Evolutionary conservation across 2,329 filamentous ascomycete genomes (phyloP), one percentile per base, ranked within the genome.

Genomic region (Paecilomyces niveus): DNA sequence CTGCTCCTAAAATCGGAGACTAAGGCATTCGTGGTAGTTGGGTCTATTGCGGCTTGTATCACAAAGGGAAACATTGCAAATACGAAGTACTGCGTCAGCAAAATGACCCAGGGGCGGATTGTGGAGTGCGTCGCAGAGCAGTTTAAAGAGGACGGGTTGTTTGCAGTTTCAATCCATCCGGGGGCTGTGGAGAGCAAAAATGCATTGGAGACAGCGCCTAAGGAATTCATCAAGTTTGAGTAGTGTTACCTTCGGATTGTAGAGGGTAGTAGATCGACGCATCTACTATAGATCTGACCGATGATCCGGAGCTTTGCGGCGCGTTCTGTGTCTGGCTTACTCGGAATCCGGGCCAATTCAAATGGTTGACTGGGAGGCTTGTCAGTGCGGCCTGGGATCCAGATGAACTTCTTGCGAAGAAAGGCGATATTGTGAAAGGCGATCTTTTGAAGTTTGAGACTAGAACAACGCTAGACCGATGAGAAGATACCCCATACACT

Each of bases 331-430:
- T 63, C 24, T 63, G 59, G 58, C 50, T 66, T 10, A 60, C 54
- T 3, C 70, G 72, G 35, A 70, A 74, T 3, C 18, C 53, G 1
- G 15, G 31, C 4, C 53, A 39, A 5, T 55, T 59, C 35, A 50
- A 31, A 18, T 81, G 78, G 77, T 62, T 81, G 26, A 68, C 68
- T 2, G 78, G 76, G 1, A 69, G 78, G 56, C 80, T 78, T 62
- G 57, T 80, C 2, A 75, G 68, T 58, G 70, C 64, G 31, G 76
- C 70, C 21, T 81, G 78, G 78, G 77, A 80, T 61, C 73, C 80
- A 71, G 69, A 70, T 3, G 75, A 80, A 62, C 66, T 80, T 49
- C 61, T 76, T 56, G 63, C 61, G 3, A 73, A 70, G 63, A 72
- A 76, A 61, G 67, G 74, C 2, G 74, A 77, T 57, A 73, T 80